phyloP scores from a whole-genome alignment of 139 green algal species.

The Edaphochlamys debaryana region DNA sequence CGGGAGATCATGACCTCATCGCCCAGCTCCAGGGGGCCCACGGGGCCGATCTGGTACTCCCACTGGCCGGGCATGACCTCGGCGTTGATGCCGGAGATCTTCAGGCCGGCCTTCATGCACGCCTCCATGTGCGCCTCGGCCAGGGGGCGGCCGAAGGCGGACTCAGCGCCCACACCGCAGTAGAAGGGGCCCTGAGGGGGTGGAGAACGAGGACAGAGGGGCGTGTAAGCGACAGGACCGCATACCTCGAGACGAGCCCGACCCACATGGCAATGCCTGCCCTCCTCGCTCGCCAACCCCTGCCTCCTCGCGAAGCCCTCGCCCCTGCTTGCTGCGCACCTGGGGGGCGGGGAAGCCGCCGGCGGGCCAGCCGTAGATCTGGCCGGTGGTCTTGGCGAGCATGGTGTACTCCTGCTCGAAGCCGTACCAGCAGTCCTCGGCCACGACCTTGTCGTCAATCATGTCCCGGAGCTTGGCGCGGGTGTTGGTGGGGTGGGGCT shows the following conservation, averaged over 20 bases:
- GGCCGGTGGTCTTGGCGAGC: constrained; percentile 65
- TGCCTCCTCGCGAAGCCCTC: too few relatives aligned
- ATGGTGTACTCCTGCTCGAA: constrained; percentile 96
- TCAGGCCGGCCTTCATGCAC: constrained; percentile 86
- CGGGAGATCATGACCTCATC: constrained; percentile 85
- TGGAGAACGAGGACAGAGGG: background rate
- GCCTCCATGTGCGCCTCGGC: constrained; percentile 88
- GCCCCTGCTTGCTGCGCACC: too few relatives aligned
- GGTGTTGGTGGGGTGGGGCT: constrained; percentile 89
- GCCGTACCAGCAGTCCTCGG: constrained; percentile 80
- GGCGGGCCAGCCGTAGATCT: constrained; percentile 83
- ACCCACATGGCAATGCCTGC: too few relatives aligned
- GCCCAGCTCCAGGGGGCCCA: constrained; percentile 81
- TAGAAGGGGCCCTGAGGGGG: constrained; percentile 88
- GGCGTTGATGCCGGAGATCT: constrained; percentile 89
- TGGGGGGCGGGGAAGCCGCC: constrained; percentile 87
- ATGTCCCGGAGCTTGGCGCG: constrained; percentile 79
- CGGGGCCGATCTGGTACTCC: constrained; percentile 94
- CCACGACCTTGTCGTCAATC: constrained; percentile 71
- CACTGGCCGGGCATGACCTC: constrained; percentile 95
- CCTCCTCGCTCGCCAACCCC: too few relatives aligned
- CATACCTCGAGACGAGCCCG: too few relatives aligned
- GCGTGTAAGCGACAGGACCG: too few relatives aligned
- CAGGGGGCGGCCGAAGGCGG: constrained; percentile 84
- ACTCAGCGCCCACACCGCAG: constrained; percentile 85